Evolutionary conservation across 371 early-diverging fungal genomes (phyloP).

Genomic region (Funneliformis caledonium): DNA sequence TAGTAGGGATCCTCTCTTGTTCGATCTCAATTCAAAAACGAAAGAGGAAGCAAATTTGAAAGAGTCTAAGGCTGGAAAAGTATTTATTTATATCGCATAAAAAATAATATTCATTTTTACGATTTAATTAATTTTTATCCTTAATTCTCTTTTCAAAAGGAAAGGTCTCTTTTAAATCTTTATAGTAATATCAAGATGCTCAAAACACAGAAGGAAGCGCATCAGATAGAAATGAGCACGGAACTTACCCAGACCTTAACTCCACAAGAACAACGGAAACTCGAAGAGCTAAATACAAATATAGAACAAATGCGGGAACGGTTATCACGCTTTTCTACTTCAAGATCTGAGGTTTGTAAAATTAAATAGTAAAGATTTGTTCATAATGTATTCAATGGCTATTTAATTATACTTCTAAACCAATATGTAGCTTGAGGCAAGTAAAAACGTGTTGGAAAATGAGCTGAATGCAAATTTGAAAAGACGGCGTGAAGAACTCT

Average conservation of each 20-base stretch:
- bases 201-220: constrained; percentile 61
- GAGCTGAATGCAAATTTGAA: constrained; percentile 68
- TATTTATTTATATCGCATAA: constrained; percentile 17
- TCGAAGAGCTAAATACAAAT: constrained; percentile 55
- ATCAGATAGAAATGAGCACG: constrained; percentile 61
- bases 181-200: constrained; percentile 49
- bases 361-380: not conserved
- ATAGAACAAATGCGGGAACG: constrained; percentile 61
- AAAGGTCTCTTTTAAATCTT: constrained; percentile 50
- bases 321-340: constrained; percentile 50
- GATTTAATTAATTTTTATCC: constrained; percentile 25
- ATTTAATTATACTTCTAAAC: not conserved
- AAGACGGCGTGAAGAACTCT: constrained; percentile 63
- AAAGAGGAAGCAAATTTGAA: constrained; percentile 62
- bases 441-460: constrained; percentile 73
- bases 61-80: constrained; percentile 55
- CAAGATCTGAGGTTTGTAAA: constrained; percentile 53
- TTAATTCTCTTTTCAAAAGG: constrained; percentile 37
- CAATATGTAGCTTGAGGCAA: constrained; percentile 61
- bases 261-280: constrained; percentile 57
- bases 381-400: not conserved
- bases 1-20: constrained; percentile 55
- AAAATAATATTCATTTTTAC: not conserved
- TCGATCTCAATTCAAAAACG: constrained; percentile 56
- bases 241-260: constrained; percentile 59